phyloP scores from a whole-genome alignment of 129 eudicot species.

The Rutidosis leptorrhynchoides region DNA sequence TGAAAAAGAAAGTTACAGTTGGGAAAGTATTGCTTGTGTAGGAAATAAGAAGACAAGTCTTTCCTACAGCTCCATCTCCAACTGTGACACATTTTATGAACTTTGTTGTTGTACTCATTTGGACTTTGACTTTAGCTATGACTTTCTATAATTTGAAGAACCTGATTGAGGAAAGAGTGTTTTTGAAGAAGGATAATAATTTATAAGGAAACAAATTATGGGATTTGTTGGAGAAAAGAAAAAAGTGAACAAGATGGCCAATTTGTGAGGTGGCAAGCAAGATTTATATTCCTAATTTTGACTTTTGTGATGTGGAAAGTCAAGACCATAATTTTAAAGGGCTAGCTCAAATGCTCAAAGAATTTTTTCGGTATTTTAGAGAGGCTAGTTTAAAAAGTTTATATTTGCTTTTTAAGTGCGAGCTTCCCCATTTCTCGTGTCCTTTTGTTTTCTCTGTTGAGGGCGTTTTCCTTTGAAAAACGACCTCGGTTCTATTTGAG shows the following conservation, averaged over 20 bases:
- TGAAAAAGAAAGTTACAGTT: constrained; percentile 33
- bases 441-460: no score
- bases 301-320: constrained; percentile 8
- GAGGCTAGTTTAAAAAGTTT: no score
- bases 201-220: constrained; percentile 18
- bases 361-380: no score
- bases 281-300: constrained; percentile 14
- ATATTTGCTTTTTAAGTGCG: no score
- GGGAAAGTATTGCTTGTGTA: constrained; percentile 80
- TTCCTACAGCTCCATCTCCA: constrained; percentile 87
- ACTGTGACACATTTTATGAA: constrained; percentile 83
- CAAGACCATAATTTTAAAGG: constrained; percentile 1
- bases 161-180: constrained; percentile 8
- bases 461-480: no score
- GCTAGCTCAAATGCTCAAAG: constrained; percentile 21
- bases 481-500: no score
- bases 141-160: constrained; percentile 22
- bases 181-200: constrained; percentile 13
- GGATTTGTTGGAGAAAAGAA: constrained; percentile 33
- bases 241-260: constrained; percentile 31
- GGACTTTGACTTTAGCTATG: constrained; percentile 30
- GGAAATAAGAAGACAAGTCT: constrained; percentile 72
- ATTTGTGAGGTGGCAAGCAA: constrained; percentile 44
- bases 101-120: constrained; percentile 47
- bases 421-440: no score